Conservation (phyloP, 306 rosid species). For the Rosa multiflora region DNA sequence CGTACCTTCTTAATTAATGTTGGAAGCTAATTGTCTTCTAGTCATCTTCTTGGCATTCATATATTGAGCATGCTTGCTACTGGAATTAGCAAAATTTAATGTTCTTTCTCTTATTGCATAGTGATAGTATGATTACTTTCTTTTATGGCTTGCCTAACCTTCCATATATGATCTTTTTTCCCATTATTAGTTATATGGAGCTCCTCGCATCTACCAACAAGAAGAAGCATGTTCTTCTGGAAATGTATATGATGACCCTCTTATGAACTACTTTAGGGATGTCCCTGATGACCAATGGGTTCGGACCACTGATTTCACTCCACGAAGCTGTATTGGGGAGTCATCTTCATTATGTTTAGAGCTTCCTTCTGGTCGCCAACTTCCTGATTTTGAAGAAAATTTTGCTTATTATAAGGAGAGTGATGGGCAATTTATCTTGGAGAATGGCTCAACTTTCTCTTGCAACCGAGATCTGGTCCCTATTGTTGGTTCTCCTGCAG, state of each 20-base stretch:
- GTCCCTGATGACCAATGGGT: slow-evolving; percentile 63
- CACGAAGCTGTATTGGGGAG: slow-evolving; percentile 52
- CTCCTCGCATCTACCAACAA: slow-evolving; percentile 63
- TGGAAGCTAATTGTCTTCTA: neutral
- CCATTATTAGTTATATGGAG: slow-evolving; percentile 53
- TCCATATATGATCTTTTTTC: slow-evolving; percentile 16
- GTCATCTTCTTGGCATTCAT: slow-evolving; percentile 1
- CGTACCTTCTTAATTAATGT: neutral
- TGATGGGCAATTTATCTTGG: slow-evolving; percentile 31
- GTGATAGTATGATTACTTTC: neutral
- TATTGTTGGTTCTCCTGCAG: slow-evolving; percentile 58
- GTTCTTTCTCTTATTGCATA: slow-evolving; percentile 1
- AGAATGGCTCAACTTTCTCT: slow-evolving; percentile 46
- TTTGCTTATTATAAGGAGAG: slow-evolving; percentile 57
- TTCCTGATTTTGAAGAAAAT: slow-evolving; percentile 60
- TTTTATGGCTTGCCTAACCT: slow-evolving; percentile 5
- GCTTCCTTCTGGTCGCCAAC: slow-evolving; percentile 43
- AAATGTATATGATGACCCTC: slow-evolving; percentile 33
- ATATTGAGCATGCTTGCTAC: slow-evolving; percentile 1
- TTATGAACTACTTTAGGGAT: slow-evolving; percentile 35
- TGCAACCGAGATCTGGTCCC: slow-evolving; percentile 50
- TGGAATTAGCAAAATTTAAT: neutral
- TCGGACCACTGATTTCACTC: slow-evolving; percentile 73
- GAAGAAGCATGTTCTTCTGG: slow-evolving; percentile 18
- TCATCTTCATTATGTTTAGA: slow-evolving; percentile 65